A percentile compares a stretch with the other conserved stretches of the same genome.
Evolutionary conservation across 1,139 yeast species (phyloP).

Genomic region (Candida labiduridarum): DNA sequence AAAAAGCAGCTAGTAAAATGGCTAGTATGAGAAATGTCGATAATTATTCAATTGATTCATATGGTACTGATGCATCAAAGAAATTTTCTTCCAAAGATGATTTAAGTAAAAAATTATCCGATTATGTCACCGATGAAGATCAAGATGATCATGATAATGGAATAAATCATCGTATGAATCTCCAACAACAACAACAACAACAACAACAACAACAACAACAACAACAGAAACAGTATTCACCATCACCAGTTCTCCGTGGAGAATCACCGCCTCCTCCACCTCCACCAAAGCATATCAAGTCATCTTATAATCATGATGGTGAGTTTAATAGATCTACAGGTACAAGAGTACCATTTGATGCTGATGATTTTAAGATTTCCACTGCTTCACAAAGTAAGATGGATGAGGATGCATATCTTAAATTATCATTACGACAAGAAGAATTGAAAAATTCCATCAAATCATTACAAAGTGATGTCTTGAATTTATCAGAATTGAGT

Average conservation of each 20-base stretch:
- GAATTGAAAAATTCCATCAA: constrained; percentile 46
- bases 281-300: constrained; percentile 42
- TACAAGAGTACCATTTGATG: constrained; percentile 36
- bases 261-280: constrained; percentile 54
- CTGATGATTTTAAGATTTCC: constrained; percentile 41
- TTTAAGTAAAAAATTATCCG: constrained; percentile 37
- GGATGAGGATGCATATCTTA: constrained; percentile 34
- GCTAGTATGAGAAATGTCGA: constrained; percentile 7
- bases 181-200: too few species aligned
- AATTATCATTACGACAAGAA: constrained; percentile 37
- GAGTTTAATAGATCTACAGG: neutral
- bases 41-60: constrained; percentile 29
- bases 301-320: constrained; percentile 6
- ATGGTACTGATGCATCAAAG: constrained; percentile 41
- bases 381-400: constrained; percentile 21
- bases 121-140: constrained; percentile 30
- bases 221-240: too few species aligned
- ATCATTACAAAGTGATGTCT: constrained; percentile 50
- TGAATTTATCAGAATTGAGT: constrained; percentile 65
- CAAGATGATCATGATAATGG: constrained; percentile 20
- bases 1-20: constrained; percentile 19
- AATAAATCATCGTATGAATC: neutral
- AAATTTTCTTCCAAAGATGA: constrained; percentile 38
- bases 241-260: constrained; percentile 9
- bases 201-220: too few species aligned